These are phyloP conservation scores for Kluyveromyces siamensis DNA, from an alignment of 805 yeast species.

Conservation along the genomic window DNA sequence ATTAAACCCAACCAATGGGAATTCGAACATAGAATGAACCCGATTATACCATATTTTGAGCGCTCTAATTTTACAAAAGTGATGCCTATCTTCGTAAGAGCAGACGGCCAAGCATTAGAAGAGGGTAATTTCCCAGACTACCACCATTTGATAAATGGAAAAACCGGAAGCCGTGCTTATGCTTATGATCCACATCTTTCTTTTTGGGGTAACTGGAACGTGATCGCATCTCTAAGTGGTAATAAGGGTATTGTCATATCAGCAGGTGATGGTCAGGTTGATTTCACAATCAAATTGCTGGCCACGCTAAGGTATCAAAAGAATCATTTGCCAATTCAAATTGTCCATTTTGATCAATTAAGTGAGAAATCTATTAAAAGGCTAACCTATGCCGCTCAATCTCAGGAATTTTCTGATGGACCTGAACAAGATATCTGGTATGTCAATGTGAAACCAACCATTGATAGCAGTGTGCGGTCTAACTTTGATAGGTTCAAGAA, in stretches of 20 bases:
- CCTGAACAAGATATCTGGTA: constrained; percentile 33
- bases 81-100: constrained; percentile 10
- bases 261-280: constrained; percentile 19
- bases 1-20: constrained; percentile 9
- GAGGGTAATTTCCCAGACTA: constrained; percentile 8
- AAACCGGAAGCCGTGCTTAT: constrained; percentile 1
- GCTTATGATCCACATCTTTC: constrained; percentile 8
- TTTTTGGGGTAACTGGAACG: constrained; percentile 14
- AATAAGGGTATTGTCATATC: constrained; percentile 16
- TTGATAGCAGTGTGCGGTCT: constrained; percentile 10
- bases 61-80: constrained; percentile 8
- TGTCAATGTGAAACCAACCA: constrained; percentile 23
- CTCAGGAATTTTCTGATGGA: constrained; percentile 5
- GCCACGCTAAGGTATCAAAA: constrained; percentile 31
- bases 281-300: constrained; percentile 29
- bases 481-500: constrained; percentile 35
- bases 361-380: constrained; percentile 23
- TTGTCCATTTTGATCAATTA: constrained; percentile 31
- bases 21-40: constrained; percentile 18
- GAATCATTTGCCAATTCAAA: constrained; percentile 34
- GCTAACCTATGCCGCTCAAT: constrained; percentile 28
- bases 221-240: constrained; percentile 7
- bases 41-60: constrained; percentile 10
- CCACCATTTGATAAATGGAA: neutral
- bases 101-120: constrained; percentile 5